Base-by-base conservation (phyloP, 192 early-diverging fungal genomes). In the Gamsiella multidivaricata region DNA sequence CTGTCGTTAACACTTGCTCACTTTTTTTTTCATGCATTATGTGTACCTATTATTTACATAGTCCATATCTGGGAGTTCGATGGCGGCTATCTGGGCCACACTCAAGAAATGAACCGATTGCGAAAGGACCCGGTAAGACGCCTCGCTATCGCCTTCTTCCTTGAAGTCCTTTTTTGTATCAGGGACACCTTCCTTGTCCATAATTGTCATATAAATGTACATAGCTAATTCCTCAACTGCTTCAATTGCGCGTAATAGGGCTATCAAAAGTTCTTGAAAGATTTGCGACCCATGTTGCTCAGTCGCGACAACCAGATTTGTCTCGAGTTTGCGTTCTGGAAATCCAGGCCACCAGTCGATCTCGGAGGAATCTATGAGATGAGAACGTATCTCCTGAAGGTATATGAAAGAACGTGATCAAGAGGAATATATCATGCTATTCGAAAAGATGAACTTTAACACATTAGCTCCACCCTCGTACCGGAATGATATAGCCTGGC, bases 61-160 rank as follows among this genome's bases (percentile, higher is more conserved):
- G 92, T 93, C 43, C 96, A 97, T 61, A 89, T 97, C 67, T 97
- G 96, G 96, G 94, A 97, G 81, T 97, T 96, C 83, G 83, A 94
- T 65, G 92, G 94, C 9, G 92, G 94, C 6, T 97, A 97, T 61
- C 87, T 85, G 14, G 95, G 92, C 15, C 91, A 94, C 76, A 80
- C 89, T 29, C 82, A 89, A 42, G 91, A 91, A 12, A 86, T 88
- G 64, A 66, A 75, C 10, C 65, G 87, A 54, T 84, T 94, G 52
- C 75, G 80, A 3, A 72, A 83, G 22, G 93, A 95, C 60, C 70
- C 83, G 17, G 89, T 90, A 80, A 78, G 82, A 34, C 25, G 41
- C 17, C 17, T 20, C 32, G 28, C 46, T 56, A 9, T n/a, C 34
- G 3, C 2, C 2, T 5, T 58, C 11, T 5, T 37, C 32, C 2